Base-by-base conservation (phyloP, 306 rosid genomes). In the Casuarina equisetifolia region DNA sequence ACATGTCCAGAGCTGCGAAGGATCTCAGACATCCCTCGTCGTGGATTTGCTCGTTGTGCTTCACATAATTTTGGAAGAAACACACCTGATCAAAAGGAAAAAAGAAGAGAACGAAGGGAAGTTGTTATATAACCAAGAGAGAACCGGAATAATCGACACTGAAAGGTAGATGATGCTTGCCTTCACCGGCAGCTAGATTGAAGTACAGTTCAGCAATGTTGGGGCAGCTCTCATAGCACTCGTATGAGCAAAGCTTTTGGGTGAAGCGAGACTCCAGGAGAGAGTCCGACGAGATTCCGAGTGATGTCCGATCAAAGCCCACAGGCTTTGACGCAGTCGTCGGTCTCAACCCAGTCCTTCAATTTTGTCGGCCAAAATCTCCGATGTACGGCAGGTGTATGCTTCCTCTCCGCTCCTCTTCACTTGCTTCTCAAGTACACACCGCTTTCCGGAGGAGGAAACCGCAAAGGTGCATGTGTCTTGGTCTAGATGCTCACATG, bases 141-240 rank as follows among this genome's bases (percentile, higher is more conserved):
- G 32, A 25, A 25, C 32, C 32, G 32, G 32, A 0, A 25, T 25
- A 25, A 25, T 25, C 32, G 32, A 25, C 32, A 44, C 0, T 4
- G 48, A 6, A 44, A 4, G 5, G 8, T 4, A 4, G 1, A 44
- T 13, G 57, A 25, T 25, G 20, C 39, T 11, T 68, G 90, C 98
- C 97, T 92, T 92, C 98, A 9, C 93, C 97, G 0, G 94, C 97
- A 7, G 97, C 97, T 3, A 94, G 94, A 74, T 92, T 90, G 87
- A 90, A 94, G 89, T 87, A 92, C 0, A 94, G 81, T 67, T 94
- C 96, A 46, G 90, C 89, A 68, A 88, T 81, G 51, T 92, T 94
- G 46, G 93, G 91, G 80, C 98, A 94, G 49, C 45, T 52, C 6
- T 76, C 43, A 74, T 94, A 88, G 73, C 98, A 94, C 0, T 49